Percentiles rank a stretch among this genome's conserved stretches.
These are phyloP conservation scores for Nemania sp. DNA, from an alignment of 2,329 filamentous ascomycete genomes.

Conservation along the genomic window DNA sequence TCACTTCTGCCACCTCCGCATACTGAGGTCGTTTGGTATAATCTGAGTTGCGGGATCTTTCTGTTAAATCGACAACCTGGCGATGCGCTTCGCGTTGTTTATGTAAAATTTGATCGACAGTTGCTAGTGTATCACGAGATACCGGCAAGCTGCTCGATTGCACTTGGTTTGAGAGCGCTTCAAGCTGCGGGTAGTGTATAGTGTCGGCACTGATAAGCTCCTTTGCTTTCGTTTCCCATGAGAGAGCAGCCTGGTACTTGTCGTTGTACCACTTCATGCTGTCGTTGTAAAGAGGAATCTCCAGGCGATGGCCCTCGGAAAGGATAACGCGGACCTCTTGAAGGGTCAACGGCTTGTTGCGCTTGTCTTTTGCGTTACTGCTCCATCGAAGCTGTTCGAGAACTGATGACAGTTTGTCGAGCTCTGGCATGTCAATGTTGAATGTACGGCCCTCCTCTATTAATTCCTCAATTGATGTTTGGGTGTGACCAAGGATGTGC, in stretches of 20 bases:
- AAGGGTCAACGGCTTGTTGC: constrained; percentile 69
- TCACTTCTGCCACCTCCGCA: constrained; percentile 84
- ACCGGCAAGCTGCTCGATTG: constrained; percentile 72
- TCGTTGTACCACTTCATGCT: constrained; percentile 76
- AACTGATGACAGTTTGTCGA: constrained; percentile 78
- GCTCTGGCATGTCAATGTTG: constrained; percentile 88
- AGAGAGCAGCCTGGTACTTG: constrained; percentile 73
- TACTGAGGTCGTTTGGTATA: constrained; percentile 83
- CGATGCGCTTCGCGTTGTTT: constrained; percentile 95
- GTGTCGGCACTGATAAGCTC: constrained; percentile 91
- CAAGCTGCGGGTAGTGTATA: constrained; percentile 92
- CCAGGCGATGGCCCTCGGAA: constrained; percentile 73
- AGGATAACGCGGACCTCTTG: constrained; percentile 80
- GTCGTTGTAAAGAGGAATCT: constrained; percentile 78
- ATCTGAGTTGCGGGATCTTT: constrained; percentile 74
- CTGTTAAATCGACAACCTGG: constrained; percentile 79
- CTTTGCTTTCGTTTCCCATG: constrained; percentile 91
- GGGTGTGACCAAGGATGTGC: constrained; percentile 64
- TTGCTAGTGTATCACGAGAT: constrained; percentile 74
- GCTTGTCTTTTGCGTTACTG: constrained; percentile 69
- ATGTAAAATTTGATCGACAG: constrained; percentile 88
- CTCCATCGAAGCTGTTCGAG: constrained; percentile 90
- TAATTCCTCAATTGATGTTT: constrained; percentile 81
- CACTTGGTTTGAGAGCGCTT: constrained; percentile 86
- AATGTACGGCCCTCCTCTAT: constrained; percentile 88